Percentiles rank a stretch among this genome's conserved stretches.
Conservation (phyloP, 2,329 filamentous ascomycete species). For the Hirsutella thompsonii region DNA sequence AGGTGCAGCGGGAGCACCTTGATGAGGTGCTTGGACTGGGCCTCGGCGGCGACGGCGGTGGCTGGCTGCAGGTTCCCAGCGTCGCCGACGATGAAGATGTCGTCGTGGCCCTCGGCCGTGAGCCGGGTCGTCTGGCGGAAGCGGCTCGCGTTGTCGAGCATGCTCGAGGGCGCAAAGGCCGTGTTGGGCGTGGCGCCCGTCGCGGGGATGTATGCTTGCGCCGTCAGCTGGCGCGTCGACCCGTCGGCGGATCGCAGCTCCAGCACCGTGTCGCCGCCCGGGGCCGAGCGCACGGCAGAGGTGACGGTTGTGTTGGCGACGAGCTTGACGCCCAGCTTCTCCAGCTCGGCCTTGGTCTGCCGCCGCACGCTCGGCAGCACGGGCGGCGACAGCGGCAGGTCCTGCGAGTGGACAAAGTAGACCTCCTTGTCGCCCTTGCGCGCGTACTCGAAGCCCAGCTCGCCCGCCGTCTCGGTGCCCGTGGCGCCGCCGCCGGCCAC, state of each 20-base stretch:
- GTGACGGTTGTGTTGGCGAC: conserved; percentile 25
- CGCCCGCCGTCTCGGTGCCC: conserved; percentile 36
- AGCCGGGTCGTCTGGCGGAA: conserved; percentile 25
- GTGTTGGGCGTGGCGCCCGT: conserved; percentile 33
- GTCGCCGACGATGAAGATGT: conserved; percentile 33
- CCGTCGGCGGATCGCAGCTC: conserved; percentile 20
- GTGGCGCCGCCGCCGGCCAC: conserved; percentile 38
- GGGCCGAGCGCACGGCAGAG: conserved; percentile 9
- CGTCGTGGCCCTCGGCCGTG: conserved; percentile 19
- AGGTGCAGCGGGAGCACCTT: conserved; percentile 21
- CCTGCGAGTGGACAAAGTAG: conserved; percentile 25
- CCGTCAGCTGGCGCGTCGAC: conserved; percentile 21
- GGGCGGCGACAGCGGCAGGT: conserved; percentile 23
- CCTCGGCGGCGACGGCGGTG: conserved; percentile 17
- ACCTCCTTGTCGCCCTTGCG: conserved; percentile 30
- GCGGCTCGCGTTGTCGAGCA: conserved; percentile 21
- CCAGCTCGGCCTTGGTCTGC: conserved; percentile 23
- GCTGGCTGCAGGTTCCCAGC: conserved; percentile 25
- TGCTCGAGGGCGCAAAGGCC: conserved; percentile 22
- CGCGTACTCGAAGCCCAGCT: conserved; percentile 35
- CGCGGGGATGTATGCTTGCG: conserved; percentile 33
- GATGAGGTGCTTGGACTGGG: conserved; percentile 20
- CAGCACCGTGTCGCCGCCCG: conserved; percentile 19
- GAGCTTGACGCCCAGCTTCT: conserved; percentile 29
- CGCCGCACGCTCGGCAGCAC: conserved; percentile 24